Evolutionary conservation across 2,329 filamentous ascomycete species (phyloP), one percentile per base, ranked within the genome.

Genomic region (Thelonectria blattea): DNA sequence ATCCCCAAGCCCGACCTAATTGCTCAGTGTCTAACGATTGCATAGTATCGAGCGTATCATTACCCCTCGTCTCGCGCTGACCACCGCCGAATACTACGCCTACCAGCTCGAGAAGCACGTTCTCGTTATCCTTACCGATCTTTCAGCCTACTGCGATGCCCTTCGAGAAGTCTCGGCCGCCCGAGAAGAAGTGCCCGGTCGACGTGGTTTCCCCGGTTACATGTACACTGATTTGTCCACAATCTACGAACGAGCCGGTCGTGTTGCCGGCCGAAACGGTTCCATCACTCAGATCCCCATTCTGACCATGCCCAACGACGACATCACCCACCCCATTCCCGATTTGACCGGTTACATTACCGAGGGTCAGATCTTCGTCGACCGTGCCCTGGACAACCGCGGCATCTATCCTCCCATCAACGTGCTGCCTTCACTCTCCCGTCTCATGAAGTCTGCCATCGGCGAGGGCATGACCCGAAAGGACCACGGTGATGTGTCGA

Each of bases 151-250:
- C 85, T 99, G 96, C 78, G 95, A 99, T 79, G 96, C 95, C 68
- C 90, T 99, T 67, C 95, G 95, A 87, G 95, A 99, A 81, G 95
- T 99, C 52, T 99, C 95, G 14, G 94, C 95, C 56, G 95, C 95
- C 54, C 88, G 95, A 82, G 95, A 99, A 85, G 95, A 99, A 88
- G 95, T 99, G 45, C 95, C 95, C 42, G 95, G 95, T 85, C 94
- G 95, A 79, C 94, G 95, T 88, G 95, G 95, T 86, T 99, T 95
- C 83, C 95, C 95, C 55, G 95, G 95, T 91, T 99, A 99, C 86
- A 99, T 99, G 95, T 99, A 99, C 85, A 99, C 95, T 70, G 96
- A 99, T 88, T 91, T 99, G 88, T 97, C 95, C 61, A 99, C 95
- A 75, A 97, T 99, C 73, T 99, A 99, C 85, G 95, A 99, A 82